A percentile compares a stretch with the other conserved stretches of the same genome.
phyloP scores from a whole-genome alignment of 2,329 filamentous ascomycete species.

The Monosporascus cannonballus region DNA sequence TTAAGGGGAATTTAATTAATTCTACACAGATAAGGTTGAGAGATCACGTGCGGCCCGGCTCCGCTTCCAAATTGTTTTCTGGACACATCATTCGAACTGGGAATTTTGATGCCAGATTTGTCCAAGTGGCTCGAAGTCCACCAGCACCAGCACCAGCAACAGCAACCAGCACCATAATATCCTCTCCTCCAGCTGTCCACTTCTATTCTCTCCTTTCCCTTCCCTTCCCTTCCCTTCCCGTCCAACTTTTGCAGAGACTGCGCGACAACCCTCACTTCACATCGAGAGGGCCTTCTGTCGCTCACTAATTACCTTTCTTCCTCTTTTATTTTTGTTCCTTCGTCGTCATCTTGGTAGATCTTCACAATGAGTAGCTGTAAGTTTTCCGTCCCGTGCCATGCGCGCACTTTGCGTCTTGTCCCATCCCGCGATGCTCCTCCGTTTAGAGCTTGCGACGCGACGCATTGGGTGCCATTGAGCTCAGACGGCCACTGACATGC shows the following conservation, averaged over 20 bases:
- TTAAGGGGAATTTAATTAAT: neutral
- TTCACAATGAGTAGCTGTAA: conserved; percentile 32
- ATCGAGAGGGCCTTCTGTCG: conserved; percentile 20
- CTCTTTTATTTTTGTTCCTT: conserved; percentile 15
- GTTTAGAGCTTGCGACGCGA: conserved; percentile 11
- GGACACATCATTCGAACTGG: conserved; percentile 28
- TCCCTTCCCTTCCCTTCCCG: neutral
- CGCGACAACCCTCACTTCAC: conserved; percentile 23
- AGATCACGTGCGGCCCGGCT: conserved; percentile 4
- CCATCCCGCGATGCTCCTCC: conserved; percentile 2
- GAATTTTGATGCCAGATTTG: conserved; percentile 26
- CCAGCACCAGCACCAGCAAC: neutral
- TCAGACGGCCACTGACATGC: conserved; percentile 14
- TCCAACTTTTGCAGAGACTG: conserved; percentile 5
- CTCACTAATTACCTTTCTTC: conserved; percentile 14
- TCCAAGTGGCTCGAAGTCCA: conserved; percentile 9
- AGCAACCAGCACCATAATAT: too few species aligned
- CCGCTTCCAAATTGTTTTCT: conserved; percentile 19
- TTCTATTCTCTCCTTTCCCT: conserved; percentile 18
- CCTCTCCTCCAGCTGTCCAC: too few species aligned
- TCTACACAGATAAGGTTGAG: neutral
- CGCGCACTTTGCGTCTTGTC: neutral
- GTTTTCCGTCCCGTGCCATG: conserved; percentile 11
- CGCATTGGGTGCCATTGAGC: conserved; percentile 13
- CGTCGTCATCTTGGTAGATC: conserved; percentile 8